Base-by-base conservation (phyloP, 805 yeast genomes). In the Scheffersomyces ergatensis region DNA sequence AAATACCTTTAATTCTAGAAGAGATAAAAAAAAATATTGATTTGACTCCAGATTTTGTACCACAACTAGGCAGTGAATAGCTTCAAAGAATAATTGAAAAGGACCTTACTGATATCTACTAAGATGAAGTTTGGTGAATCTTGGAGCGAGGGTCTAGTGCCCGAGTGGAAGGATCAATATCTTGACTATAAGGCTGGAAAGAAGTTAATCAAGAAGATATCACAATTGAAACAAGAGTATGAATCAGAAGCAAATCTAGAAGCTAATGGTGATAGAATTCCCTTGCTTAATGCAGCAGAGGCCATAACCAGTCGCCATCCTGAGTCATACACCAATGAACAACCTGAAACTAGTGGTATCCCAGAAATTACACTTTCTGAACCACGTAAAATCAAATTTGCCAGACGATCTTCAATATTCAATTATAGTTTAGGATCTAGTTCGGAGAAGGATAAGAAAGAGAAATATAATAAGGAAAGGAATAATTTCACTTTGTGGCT, bases 101-200 rank as follows among this genome's bases (percentile, higher is more conserved):
- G n/a, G n/a, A n/a, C n/a, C n/a, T n/a, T n/a, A n/a, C n/a, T n/a
- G n/a, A n/a, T n/a, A n/a, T n/a, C n/a, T n/a, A n/a, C n/a, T n/a
- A n/a, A n/a, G n/a, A 83, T 83, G 90, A 83, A 83, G 63, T 83
- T 83, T 55, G 83, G 82, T 11, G 83, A 80, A 46, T 78, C 85
- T 18, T 65, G 83, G 42, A 76, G 74, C 47, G 83, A 82, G 37
- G 83, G 83, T 42, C 72, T 80, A 27, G 85, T 85, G 41, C 96
- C 97, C 4, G 95, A 85, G 54, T 90, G 97, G 97, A 81, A 79
- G 54, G 83, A 80, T 39, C 82, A 82, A 54, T 90, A 90, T 55
- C 71, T 90, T 25, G 85, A 87, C 54, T 84, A 84, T 57, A 80
- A 81, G 50, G 57, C 52, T 9, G 85, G 85, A 32, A 80, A 80